Evolutionary conservation across 768 basidiomycete genomes (phyloP).

Genomic region (Calocera cornea): DNA sequence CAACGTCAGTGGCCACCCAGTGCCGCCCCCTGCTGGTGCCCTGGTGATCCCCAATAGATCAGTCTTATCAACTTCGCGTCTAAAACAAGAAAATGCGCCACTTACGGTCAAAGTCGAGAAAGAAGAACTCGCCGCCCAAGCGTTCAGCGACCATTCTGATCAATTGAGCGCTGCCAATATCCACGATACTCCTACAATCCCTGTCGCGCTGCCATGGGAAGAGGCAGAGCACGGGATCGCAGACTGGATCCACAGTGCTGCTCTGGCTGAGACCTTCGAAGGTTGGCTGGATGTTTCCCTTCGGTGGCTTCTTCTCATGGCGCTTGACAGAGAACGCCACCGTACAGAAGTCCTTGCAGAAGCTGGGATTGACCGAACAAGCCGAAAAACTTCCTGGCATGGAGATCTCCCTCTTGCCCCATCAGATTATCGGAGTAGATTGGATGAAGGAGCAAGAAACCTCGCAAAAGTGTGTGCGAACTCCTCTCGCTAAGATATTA

Average conservation of each 20-base stretch:
- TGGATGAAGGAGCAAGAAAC: constrained; percentile 64
- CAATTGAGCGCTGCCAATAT: too few relatives aligned
- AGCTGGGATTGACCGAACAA: constrained; percentile 28
- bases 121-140: too few relatives aligned
- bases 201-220: too few relatives aligned
- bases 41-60: too few relatives aligned
- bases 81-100: too few relatives aligned
- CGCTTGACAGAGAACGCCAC: constrained; percentile 21
- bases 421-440: constrained; percentile 63
- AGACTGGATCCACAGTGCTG: neutral
- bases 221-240: neutral
- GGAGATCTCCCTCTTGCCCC: constrained; percentile 54
- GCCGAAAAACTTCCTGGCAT: constrained; percentile 52
- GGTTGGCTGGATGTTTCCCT: neutral
- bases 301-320: neutral
- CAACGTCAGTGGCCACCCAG: too few relatives aligned
- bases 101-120: too few relatives aligned
- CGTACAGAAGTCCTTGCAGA: constrained; percentile 22
- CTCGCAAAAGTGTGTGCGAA: constrained; percentile 28
- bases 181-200: neutral
- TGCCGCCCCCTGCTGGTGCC: too few relatives aligned
- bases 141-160: too few relatives aligned
- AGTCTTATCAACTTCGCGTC: too few relatives aligned
- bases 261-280: neutral
- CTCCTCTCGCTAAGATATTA: constrained; percentile 2